phyloP scores from a whole-genome alignment of 441 rosid genomes.

The Mallotus japonicus region DNA sequence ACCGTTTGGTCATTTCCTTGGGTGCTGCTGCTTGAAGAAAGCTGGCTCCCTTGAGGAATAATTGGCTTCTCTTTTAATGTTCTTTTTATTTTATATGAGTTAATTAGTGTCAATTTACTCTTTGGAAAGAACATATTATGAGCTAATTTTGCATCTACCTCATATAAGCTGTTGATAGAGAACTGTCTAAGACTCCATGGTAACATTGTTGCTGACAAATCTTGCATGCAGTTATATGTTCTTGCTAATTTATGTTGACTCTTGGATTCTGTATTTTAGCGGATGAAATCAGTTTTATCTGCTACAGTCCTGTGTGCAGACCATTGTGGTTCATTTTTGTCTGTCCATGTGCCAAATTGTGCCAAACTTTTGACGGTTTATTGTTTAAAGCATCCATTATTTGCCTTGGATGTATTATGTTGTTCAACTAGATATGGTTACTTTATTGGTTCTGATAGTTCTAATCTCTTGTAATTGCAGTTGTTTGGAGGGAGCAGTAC shows the following conservation, averaged over 20 bases:
- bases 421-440: not conserved
- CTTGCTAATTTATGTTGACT: not conserved
- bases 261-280: not conserved
- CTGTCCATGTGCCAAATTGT: not conserved
- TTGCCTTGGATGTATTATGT: not conserved
- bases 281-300: not conserved
- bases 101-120: not conserved
- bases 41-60: not conserved
- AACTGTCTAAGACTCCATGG: not conserved
- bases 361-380: not conserved
- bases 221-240: not conserved
- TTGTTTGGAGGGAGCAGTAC: slow-evolving; percentile 54
- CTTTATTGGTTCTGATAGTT: slow-evolving; percentile 36
- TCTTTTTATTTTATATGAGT: not conserved
- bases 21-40: not conserved
- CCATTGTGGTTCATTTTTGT: not conserved
- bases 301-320: not conserved
- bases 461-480: slow-evolving; percentile 37
- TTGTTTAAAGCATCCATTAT: not conserved
- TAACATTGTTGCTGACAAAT: not conserved
- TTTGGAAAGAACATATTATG: not conserved
- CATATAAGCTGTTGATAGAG: not conserved
- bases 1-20: not conserved
- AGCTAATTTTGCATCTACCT: not conserved
- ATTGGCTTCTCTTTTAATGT: not conserved